Percentiles rank a stretch among this genome's conserved stretches.
Evolutionary conservation across 2,329 filamentous ascomycete species (phyloP).

Genomic region (Triangularia setosa): DNA sequence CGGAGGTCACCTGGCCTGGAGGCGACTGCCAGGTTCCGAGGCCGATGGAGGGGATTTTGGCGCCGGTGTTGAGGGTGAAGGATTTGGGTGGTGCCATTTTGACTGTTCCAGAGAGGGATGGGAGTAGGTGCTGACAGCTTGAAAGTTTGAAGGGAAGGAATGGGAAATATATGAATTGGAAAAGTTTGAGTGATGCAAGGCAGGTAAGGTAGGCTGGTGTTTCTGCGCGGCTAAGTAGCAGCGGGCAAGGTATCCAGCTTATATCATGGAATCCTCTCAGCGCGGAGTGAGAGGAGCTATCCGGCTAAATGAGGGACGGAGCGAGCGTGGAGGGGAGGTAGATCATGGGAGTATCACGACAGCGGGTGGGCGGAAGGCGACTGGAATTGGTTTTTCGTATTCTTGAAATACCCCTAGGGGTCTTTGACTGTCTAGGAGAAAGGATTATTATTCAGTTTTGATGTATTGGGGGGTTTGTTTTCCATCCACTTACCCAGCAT

Average conservation of each 20-base stretch:
- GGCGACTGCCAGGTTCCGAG: constrained; percentile 64
- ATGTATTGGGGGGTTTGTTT: not conserved
- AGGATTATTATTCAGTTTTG: not conserved
- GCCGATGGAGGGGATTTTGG: constrained; percentile 60
- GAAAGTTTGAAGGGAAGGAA: not conserved
- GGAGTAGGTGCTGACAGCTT: not conserved
- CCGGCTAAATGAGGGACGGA: not conserved
- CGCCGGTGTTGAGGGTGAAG: constrained; percentile 63
- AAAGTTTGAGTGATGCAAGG: too few relatives aligned
- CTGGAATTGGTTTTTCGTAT: not conserved
- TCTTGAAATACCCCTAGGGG: not conserved
- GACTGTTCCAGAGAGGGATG: not conserved
- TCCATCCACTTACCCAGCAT: not conserved
- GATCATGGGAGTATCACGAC: not conserved
- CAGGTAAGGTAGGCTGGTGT: not conserved
- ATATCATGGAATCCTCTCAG: not conserved
- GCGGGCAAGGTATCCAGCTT: not conserved
- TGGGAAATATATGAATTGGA: not conserved
- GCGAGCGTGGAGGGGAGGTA: not conserved
- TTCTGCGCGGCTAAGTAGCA: not conserved
- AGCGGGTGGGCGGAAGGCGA: not conserved
- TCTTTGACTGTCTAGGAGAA: not conserved
- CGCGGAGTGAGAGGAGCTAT: not conserved
- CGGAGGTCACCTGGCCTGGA: constrained; percentile 54
- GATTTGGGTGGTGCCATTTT: constrained; percentile 52